Evolutionary conservation across 2,329 filamentous ascomycete species (phyloP).

Genomic region (Aspergillus hiratsukae): DNA sequence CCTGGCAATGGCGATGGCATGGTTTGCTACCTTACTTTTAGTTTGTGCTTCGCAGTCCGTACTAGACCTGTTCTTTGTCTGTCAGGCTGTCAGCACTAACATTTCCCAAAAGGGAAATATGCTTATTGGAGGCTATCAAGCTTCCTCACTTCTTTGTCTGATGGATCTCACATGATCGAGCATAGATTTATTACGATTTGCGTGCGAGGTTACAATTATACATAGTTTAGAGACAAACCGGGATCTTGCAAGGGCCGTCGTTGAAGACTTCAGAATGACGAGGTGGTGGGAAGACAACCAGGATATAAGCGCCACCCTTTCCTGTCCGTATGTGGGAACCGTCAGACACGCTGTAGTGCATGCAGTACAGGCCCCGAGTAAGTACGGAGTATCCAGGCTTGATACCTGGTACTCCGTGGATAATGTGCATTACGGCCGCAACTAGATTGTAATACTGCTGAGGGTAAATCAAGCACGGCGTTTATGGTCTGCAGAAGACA

Average conservation of each 20-base stretch:
- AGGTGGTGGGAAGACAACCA: not conserved
- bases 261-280: not conserved
- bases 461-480: not conserved
- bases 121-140: not conserved
- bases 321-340: slow-evolving; percentile 4
- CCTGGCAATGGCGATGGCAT: not conserved
- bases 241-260: not conserved
- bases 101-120: not conserved
- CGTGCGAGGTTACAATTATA: no score
- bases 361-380: not conserved
- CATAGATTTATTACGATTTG: not conserved
- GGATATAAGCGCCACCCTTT: slow-evolving; percentile 2
- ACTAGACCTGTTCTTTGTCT: not conserved
- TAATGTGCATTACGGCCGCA: not conserved
- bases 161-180: not conserved
- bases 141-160: not conserved
- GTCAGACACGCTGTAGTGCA: not conserved
- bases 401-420: not conserved
- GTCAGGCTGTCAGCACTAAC: not conserved
- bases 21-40: no score
- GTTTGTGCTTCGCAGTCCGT: no score
- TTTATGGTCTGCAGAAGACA: not conserved
- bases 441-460: not conserved
- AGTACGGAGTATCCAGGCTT: not conserved
- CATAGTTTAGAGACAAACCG: no score